Conservation (phyloP, 1,139 yeast genomes). For the Pichia sp. region DNA sequence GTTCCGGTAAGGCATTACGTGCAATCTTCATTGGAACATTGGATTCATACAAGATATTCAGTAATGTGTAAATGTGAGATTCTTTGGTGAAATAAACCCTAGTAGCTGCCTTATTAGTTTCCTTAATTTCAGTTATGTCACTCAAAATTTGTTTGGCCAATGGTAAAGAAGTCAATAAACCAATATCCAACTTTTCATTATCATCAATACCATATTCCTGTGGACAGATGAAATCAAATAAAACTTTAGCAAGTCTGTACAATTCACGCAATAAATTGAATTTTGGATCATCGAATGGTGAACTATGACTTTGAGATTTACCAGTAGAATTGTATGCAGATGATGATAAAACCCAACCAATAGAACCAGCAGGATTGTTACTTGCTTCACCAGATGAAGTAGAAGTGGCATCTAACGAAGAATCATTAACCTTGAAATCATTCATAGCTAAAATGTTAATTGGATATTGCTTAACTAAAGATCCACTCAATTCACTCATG, state of each 20-base stretch:
- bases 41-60: constrained; percentile 91
- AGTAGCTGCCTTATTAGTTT: constrained; percentile 76
- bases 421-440: constrained; percentile 55
- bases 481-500: constrained; percentile 39
- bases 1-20: constrained; percentile 92
- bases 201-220: constrained; percentile 98
- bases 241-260: constrained; percentile 84
- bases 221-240: constrained; percentile 97
- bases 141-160: constrained; percentile 82
- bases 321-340: constrained; percentile 28
- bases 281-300: constrained; percentile 80
- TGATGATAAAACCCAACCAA: constrained; percentile 73
- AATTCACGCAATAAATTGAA: constrained; percentile 83
- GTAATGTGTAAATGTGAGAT: constrained; percentile 90
- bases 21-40: constrained; percentile 93
- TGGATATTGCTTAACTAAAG: constrained; percentile 76
- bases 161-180: constrained; percentile 90
- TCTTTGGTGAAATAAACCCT: constrained; percentile 95
- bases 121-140: constrained; percentile 79
- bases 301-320: constrained; percentile 32
- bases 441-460: constrained; percentile 76
- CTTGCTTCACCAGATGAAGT: constrained; percentile 27
- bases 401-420: constrained; percentile 37
- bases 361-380: constrained; percentile 53
- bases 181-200: constrained; percentile 94